Base-by-base conservation (phyloP, 257 asterid species). In the Marsdenia floribunda region DNA sequence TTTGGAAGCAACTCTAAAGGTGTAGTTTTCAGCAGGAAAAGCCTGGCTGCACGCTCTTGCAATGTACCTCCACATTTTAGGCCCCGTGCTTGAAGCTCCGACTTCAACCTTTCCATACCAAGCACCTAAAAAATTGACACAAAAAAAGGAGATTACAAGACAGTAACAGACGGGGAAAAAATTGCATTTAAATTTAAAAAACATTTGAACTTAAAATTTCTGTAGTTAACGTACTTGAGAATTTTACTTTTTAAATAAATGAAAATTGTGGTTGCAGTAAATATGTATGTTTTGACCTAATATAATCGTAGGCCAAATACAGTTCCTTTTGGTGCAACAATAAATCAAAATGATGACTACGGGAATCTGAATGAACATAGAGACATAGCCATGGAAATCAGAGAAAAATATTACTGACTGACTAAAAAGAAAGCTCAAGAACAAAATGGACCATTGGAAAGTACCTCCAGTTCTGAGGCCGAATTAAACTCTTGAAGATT, bases 41-140 rank as follows among this genome's bases (percentile, higher is more conserved):
- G 96, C 82, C 99, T 86, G 6, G 87, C 85, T 18, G 97, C 96
- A n/a, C 97, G 97, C 73, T 94, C 99, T 81, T 84, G 88, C 83
- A 89, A 75, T 33, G 96, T 92, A 37, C 99, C 97, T 26, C 93
- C 96, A 71, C 96, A 91, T 71, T 91, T 91, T 78, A 94, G 79
- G 8, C 99, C 96, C 26, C 87, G 84, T 53, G 72, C 83, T 85
- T 87, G 94, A 86, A 92, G 99, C 88, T 94, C 93, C 4, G 75
- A 69, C 70, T 94, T 94, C 69, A 94, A 77, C 60, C 89, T 85
- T 60, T 92, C 99, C 96, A 92, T 70, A 37, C 97, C 96, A 46
- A 94, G 83, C 77, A 82, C 92, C 98, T 89, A 77, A 26, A 71
- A 26, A 18, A 47, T 24, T 54, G 40, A 6, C 49, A 18, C 21